Evolutionary conservation across 352 stramenopile genomes (phyloP).

Genomic region (Phytopythium ostracodes): DNA sequence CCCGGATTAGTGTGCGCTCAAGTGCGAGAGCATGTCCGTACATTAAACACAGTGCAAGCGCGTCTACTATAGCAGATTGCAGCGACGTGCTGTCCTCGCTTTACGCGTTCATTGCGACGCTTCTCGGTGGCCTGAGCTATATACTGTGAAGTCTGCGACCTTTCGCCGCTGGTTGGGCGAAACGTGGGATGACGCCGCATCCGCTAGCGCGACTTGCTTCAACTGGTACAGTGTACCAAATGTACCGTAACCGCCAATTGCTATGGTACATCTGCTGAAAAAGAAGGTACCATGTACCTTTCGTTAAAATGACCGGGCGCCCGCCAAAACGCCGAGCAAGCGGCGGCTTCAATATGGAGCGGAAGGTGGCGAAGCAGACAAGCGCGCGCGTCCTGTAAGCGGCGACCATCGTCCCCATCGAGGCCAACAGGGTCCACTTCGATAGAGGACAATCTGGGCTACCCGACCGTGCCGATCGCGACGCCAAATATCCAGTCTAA

Average conservation of each 20-base stretch:
- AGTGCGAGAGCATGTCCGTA: too few species aligned
- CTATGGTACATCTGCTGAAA: not conserved
- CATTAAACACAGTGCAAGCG: too few species aligned
- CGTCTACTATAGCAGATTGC: too few species aligned
- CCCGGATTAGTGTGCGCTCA: not conserved
- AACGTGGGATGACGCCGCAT: not conserved
- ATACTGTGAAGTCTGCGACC: not conserved
- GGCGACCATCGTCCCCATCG: not conserved
- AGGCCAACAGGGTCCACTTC: too few species aligned
- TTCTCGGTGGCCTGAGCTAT: not conserved
- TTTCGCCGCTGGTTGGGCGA: not conserved
- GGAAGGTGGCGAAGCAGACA: not conserved
- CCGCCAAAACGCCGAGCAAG: not conserved
- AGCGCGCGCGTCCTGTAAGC: constrained; percentile 3
- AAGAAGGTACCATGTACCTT: not conserved
- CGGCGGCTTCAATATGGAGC: not conserved
- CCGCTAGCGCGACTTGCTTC: not conserved
- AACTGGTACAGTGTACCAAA: not conserved
- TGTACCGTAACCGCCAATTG: too few species aligned
- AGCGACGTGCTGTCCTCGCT: too few species aligned
- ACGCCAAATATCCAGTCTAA: not conserved
- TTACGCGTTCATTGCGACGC: not conserved
- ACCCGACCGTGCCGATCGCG: not conserved
- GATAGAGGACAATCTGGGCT: not conserved
- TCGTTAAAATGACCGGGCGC: not conserved